Base-by-base conservation (phyloP, 441 rosid genomes). In the Gossypium lobatum region DNA sequence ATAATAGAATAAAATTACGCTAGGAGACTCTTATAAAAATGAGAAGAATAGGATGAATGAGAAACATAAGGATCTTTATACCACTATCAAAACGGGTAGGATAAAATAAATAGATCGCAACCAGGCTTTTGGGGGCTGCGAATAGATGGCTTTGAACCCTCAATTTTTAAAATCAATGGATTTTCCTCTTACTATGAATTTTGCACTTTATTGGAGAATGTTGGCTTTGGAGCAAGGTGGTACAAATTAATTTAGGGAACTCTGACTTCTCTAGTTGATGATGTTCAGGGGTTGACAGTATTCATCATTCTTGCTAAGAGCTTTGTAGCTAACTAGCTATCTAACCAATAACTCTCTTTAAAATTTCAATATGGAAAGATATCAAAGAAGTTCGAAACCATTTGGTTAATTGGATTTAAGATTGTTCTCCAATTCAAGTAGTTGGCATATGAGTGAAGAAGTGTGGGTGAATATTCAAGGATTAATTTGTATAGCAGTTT, bases 321-420 rank as follows among this genome's bases (percentile, higher is more conserved):
- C 60, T n/a, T n/a, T 23, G 31, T 26, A 50, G 16, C 42, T 50
- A 26, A 6, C 59, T 50, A 25, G 4, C 57, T 23, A 21, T 65
- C 70, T 48, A n/a, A 23, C 39, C 6, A 48, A 21, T 25, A 66
- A 14, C 59, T 26, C 21, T n/a, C 7, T 23, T 23, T 48, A 25
- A 25, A 25, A 46, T 66, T 52, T 52, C 26, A 0, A 28, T 10
- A 17, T 31, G 48, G 11, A 31, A 28, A 69, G 6, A 17, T 7
- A 58, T 31, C n/a, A 10, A 11, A 53, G 18, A 53, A 2, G 61
- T 50, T 52, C 31, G 28, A 26, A 9, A 0, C 21, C 16, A 5
- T 52, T 28, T 53, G 62, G 62, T 53, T 31, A 69, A 67, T 52
- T 69, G 61, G 11, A 28, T 25, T 67, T 42, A 28, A 26, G 72